phyloP scores from a whole-genome alignment of 169 alveolate species.

The Cryptosporidium muris region DNA sequence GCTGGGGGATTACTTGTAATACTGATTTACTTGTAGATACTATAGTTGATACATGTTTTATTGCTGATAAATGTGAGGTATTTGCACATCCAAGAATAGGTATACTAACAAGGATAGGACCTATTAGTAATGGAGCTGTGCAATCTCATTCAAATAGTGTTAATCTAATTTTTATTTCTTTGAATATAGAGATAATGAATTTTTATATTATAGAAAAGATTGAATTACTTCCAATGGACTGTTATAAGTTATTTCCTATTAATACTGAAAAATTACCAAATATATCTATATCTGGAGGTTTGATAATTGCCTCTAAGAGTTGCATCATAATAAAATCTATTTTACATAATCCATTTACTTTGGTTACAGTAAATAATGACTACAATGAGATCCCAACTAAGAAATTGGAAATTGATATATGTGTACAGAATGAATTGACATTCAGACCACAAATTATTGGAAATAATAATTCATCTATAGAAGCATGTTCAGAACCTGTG shows the following conservation, averaged over 20 bases:
- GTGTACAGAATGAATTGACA: constrained; percentile 24
- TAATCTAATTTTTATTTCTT: constrained; percentile 18
- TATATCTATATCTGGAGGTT: constrained; percentile 44
- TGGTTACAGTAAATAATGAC: constrained; percentile 24
- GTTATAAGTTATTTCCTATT: constrained; percentile 27
- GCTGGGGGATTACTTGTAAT: constrained; percentile 47
- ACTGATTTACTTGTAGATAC: constrained; percentile 50
- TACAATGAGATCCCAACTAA: constrained; percentile 32
- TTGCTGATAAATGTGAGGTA: constrained; percentile 9
- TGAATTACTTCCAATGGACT: constrained; percentile 58
- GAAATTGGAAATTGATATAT: constrained; percentile 58
- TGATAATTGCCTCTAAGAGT: constrained; percentile 11
- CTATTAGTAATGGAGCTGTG: constrained; percentile 59
- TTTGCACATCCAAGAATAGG: constrained; percentile 54
- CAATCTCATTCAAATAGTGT: constrained; percentile 60
- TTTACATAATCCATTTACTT: constrained; percentile 36
- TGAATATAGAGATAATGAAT: constrained; percentile 39
- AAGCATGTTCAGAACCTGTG: neutral
- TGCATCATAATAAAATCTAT: constrained; percentile 32
- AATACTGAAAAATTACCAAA: constrained; percentile 10
- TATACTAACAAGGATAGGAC: constrained; percentile 33
- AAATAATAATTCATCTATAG: constrained; percentile 1
- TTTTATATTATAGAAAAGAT: constrained; percentile 40
- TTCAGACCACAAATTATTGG: constrained; percentile 44
- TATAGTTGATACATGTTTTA: constrained; percentile 40